phyloP scores from a whole-genome alignment of 192 early-diverging fungal species.

The Funneliformis mosseae region DNA sequence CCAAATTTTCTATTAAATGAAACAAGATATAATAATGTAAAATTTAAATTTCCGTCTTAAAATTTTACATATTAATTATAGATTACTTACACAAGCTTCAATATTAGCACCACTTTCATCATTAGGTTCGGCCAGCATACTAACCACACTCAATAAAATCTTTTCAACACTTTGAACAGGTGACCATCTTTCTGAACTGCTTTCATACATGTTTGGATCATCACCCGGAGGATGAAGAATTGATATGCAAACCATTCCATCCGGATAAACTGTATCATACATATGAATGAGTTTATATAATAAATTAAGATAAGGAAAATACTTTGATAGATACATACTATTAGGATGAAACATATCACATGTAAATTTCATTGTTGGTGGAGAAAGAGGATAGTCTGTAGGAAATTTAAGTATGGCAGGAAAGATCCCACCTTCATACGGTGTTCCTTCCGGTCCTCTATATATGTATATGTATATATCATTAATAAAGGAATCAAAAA shows the following conservation, averaged over 20 bases:
- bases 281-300: background rate
- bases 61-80: too few relatives aligned
- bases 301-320: background rate
- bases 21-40: background rate
- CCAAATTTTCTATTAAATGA: slow-evolving; percentile 81
- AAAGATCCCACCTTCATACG: slow-evolving; percentile 95
- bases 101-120: slow-evolving; percentile 98
- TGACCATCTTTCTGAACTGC: slow-evolving; percentile 92
- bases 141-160: slow-evolving; percentile 91
- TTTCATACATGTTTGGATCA: slow-evolving; percentile 98
- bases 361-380: slow-evolving; percentile 96
- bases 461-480: too few relatives aligned
- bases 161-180: slow-evolving; percentile 99
- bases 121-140: slow-evolving; percentile 98
- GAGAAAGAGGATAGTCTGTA: slow-evolving; percentile 93
- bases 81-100: slow-evolving; percentile 88
- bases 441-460: slow-evolving; percentile 89
- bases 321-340: slow-evolving; percentile 42
- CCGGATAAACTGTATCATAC: slow-evolving; percentile 83
- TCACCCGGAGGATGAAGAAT: slow-evolving; percentile 98
- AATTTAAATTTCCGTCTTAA: too few relatives aligned
- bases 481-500: slow-evolving; percentile 51
- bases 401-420: slow-evolving; percentile 87
- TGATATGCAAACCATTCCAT: slow-evolving; percentile 97
- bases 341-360: slow-evolving; percentile 96